Evolutionary conservation across 2,329 filamentous ascomycete genomes (phyloP).

Genomic region (Juglanconis oblonga): DNA sequence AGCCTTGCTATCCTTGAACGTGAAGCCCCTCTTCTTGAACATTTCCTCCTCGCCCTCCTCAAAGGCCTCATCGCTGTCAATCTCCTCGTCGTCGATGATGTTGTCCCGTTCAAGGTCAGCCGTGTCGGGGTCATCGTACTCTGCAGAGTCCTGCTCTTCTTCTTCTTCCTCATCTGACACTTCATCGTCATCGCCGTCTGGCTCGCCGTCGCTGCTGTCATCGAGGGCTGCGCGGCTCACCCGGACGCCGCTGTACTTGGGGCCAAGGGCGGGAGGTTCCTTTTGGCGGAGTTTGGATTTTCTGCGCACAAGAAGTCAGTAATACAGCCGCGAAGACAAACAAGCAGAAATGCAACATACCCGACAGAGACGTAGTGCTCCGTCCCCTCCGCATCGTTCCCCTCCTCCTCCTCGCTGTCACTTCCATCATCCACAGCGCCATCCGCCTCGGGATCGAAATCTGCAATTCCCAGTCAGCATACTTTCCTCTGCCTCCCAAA

Average conservation of each 20-base stretch:
- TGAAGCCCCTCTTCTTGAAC: conserved; percentile 64
- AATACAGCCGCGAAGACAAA: not conserved
- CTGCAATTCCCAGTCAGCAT: conserved; percentile 38
- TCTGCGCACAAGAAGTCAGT: conserved; percentile 34
- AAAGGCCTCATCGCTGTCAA: conserved; percentile 68
- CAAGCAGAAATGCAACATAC: conserved; percentile 35
- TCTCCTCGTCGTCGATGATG: conserved; percentile 56
- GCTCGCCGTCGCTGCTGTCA: conserved; percentile 50
- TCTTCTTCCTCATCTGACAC: conserved; percentile 27
- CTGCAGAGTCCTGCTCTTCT: conserved; percentile 19
- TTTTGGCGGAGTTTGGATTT: conserved; percentile 82
- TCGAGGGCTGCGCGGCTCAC: conserved; percentile 69
- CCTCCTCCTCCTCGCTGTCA: conserved; percentile 45
- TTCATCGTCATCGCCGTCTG: conserved; percentile 30
- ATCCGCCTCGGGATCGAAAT: conserved; percentile 77
- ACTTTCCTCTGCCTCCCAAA: not conserved
- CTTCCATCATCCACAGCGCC: conserved; percentile 53
- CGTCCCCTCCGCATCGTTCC: conserved; percentile 58
- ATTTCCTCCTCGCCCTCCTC: conserved; percentile 80
- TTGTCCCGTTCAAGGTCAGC: conserved; percentile 53
- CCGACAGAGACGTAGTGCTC: conserved; percentile 85
- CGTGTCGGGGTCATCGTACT: conserved; percentile 54
- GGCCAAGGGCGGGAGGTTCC: conserved; percentile 66
- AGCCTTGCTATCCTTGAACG: conserved; percentile 53
- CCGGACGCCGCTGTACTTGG: conserved; percentile 74